Percentiles rank a stretch among this genome's conserved stretches.
Conservation (phyloP, 169 alveolate genomes). For the Cardiosporidium cionae region DNA sequence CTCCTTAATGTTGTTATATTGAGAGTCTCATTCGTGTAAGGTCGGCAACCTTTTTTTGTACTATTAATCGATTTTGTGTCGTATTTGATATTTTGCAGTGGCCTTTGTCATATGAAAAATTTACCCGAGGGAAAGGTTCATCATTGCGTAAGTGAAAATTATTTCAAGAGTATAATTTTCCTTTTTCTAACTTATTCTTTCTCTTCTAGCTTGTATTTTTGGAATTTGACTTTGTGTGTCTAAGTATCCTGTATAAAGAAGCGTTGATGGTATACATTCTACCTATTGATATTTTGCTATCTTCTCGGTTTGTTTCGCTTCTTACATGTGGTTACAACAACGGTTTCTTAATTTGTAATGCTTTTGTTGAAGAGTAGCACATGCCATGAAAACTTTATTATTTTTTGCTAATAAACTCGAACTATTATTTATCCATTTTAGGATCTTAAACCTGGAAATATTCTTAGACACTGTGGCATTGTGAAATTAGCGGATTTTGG, state of each 20-base stretch:
- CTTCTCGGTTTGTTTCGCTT: not conserved
- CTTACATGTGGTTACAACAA: not conserved
- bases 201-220: not conserved
- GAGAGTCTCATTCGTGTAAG: too few species aligned
- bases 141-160: constrained; percentile 52
- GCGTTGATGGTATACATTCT: too few species aligned
- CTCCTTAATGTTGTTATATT: too few species aligned
- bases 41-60: too few species aligned
- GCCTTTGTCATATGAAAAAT: constrained; percentile 59
- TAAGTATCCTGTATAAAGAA: too few species aligned
- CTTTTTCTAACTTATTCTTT: not conserved
- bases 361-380: not conserved
- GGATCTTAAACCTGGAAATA: constrained; percentile 79
- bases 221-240: not conserved
- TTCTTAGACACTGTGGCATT: constrained; percentile 67
- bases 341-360: not conserved
- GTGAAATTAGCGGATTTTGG: constrained; percentile 81
- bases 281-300: too few species aligned
- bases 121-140: constrained; percentile 71
- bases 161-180: not conserved
- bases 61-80: too few species aligned
- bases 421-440: constrained; percentile 11
- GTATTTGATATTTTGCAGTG: constrained; percentile 27
- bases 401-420: not conserved
- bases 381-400: not conserved